Conservation (phyloP, 1,284 basidiomycete genomes). For the Gomphus sp. region DNA sequence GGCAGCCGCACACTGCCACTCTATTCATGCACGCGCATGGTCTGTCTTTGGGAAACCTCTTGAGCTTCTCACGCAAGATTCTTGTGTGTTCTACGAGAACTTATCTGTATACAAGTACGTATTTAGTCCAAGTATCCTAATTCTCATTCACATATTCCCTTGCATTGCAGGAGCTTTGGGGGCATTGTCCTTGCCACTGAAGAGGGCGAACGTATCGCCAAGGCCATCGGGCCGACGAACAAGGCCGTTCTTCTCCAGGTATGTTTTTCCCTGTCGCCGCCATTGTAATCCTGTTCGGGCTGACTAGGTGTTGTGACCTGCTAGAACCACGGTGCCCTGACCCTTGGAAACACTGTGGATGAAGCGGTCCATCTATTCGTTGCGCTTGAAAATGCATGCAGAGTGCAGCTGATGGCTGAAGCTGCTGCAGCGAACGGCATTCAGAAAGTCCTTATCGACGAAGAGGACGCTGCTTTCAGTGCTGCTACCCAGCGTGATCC, state of each 20-base stretch:
- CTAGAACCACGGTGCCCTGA: constrained; percentile 2
- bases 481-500: constrained; percentile 23
- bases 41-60: constrained; percentile 42
- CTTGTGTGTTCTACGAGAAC: constrained; percentile 35
- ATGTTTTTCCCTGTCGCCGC: neutral
- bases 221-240: constrained; percentile 38
- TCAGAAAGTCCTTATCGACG: constrained; percentile 15
- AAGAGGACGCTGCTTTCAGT: constrained; percentile 21
- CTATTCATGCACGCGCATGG: constrained; percentile 45
- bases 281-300: neutral
- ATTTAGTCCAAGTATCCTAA: neutral
- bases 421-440: constrained; percentile 22
- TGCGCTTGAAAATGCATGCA: constrained; percentile 25
- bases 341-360: neutral
- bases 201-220: constrained; percentile 48
- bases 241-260: constrained; percentile 7
- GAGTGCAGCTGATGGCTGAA: constrained; percentile 25
- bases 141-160: constrained; percentile 11
- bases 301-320: neutral
- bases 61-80: constrained; percentile 43
- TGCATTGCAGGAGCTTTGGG: constrained; percentile 26
- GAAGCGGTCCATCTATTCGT: constrained; percentile 19
- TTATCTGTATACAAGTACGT: neutral
- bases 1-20: constrained; percentile 56
- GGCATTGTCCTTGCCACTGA: constrained; percentile 51